Base-by-base conservation (phyloP, 2,329 filamentous ascomycete genomes). In the Penicillium capsulatum region DNA sequence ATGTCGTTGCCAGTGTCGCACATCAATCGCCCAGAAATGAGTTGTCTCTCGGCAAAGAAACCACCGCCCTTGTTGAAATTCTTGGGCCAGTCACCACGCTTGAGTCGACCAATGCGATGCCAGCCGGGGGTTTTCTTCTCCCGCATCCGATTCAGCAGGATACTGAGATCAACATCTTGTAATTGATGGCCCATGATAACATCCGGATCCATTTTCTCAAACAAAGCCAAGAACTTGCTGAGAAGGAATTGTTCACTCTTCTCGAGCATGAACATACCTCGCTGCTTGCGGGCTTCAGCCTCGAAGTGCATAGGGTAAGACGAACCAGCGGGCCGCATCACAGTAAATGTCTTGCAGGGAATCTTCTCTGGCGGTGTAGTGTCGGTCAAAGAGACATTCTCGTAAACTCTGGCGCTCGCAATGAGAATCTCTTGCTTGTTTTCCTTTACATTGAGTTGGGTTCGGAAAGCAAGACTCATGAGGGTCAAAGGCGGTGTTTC, bases 341-440 rank as follows among this genome's bases (percentile, higher is more conserved):
- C 75, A 0, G 92, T 98, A 61, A 96, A 96, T 0, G 86, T 91
- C 45, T 87, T 84, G 59, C 85, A 94, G 9, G 87, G 86, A 40
- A 98, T 76, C 56, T 90, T 86, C 48, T 97, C 89, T 1, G 89
- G 83, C 1, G 89, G 81, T 0, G 87, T 94, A 0, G 89, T 94
- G 55, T 98, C 90, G 30, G 77, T 86, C 19, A 98, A 75, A 4
- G 82, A 84, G 11, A 98, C 76, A 60, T 94, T 89, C 52, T 95
- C 88, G 64, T 97, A 98, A 20, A 97, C 81, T 54, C 94, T 82
- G 24, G 88, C 87, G 65, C 89, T 96, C 42, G 92, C 87, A 44
- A 92, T 80, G 8, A 98, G 71, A 33, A 98, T 90, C 64, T 98
- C 92, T 60, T 96, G 91, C 69, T 94, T 97, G 69, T 97, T 98